A percentile compares a stretch with the other conserved stretches of the same genome.
phyloP scores from a whole-genome alignment of 805 yeast species.

The Martiniozyma abietophila region DNA sequence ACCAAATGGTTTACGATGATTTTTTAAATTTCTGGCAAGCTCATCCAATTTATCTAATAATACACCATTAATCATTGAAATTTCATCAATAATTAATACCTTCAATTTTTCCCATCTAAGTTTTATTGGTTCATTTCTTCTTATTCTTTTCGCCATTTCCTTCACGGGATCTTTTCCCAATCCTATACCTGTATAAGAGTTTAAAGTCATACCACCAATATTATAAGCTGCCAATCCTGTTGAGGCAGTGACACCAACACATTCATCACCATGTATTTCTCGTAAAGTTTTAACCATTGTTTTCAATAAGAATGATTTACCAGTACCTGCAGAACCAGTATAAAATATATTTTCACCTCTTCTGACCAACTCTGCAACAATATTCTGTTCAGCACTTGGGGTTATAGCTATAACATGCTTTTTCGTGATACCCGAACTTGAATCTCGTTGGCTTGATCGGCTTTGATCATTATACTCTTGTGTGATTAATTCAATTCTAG shows the following conservation, averaged over 20 bases:
- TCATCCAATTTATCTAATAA: constrained; percentile 54
- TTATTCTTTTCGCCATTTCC: constrained; percentile 41
- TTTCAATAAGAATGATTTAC: constrained; percentile 80
- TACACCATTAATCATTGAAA: constrained; percentile 70
- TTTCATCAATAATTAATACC: constrained; percentile 67
- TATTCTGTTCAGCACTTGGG: constrained; percentile 56
- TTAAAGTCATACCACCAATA: constrained; percentile 70
- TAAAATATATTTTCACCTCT: constrained; percentile 68
- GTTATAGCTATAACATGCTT: constrained; percentile 5
- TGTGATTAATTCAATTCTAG: too few relatives aligned
- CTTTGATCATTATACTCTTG: too few relatives aligned
- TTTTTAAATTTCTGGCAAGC: constrained; percentile 45
- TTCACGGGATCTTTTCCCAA: constrained; percentile 48
- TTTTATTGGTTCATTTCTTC: constrained; percentile 38
- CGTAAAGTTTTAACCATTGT: constrained; percentile 48
- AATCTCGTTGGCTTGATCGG: too few relatives aligned
- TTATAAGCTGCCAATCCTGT: constrained; percentile 81
- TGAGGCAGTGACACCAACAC: constrained; percentile 73
- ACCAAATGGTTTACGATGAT: constrained; percentile 52
- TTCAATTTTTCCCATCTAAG: constrained; percentile 46
- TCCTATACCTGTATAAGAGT: constrained; percentile 73
- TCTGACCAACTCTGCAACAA: constrained; percentile 53
- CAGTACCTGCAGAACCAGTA: constrained; percentile 98
- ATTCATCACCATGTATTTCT: constrained; percentile 34
- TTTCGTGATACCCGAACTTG: too few relatives aligned